Percentiles rank a stretch among this genome's conserved stretches.
These are phyloP conservation scores for Tulasnella sp. DNA, from an alignment of 768 basidiomycete genomes.

Conservation along the genomic window DNA sequence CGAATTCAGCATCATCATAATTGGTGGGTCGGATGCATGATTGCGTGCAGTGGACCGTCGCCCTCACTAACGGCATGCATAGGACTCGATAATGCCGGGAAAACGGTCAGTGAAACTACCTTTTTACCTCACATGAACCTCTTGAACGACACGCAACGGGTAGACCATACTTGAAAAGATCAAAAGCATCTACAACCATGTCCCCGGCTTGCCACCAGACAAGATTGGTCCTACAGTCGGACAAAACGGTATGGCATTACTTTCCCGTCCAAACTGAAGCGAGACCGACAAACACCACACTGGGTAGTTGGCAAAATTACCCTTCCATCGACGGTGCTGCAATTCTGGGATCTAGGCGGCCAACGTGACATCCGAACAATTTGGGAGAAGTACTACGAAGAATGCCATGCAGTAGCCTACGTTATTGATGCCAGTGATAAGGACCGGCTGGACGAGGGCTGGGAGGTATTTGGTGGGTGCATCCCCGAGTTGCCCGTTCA, in stretches of 20 bases:
- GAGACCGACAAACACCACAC: background rate
- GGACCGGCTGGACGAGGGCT: conserved; percentile 81
- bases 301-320: conserved; percentile 77
- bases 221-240: conserved; percentile 96
- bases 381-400: conserved; percentile 90
- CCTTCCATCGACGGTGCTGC: conserved; percentile 83
- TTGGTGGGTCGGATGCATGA: conserved; percentile 37
- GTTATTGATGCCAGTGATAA: conserved; percentile 89
- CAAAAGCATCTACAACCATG: conserved; percentile 81
- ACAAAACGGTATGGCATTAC: conserved; percentile 69
- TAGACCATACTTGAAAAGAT: conserved; percentile 86
- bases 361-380: conserved; percentile 88
- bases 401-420: conserved; percentile 93
- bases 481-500: background rate
- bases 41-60: background rate
- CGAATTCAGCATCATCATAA: conserved; percentile 89
- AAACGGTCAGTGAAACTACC: conserved; percentile 45
- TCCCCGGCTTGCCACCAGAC: conserved; percentile 75
- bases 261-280: background rate
- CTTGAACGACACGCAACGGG: background rate
- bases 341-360: conserved; percentile 96
- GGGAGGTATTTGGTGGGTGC: conserved; percentile 88
- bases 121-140: background rate
- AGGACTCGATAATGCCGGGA: conserved; percentile 73
- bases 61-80: background rate